Conservation (phyloP, 148 eudicot species). For the Pouteria glomerata region DNA sequence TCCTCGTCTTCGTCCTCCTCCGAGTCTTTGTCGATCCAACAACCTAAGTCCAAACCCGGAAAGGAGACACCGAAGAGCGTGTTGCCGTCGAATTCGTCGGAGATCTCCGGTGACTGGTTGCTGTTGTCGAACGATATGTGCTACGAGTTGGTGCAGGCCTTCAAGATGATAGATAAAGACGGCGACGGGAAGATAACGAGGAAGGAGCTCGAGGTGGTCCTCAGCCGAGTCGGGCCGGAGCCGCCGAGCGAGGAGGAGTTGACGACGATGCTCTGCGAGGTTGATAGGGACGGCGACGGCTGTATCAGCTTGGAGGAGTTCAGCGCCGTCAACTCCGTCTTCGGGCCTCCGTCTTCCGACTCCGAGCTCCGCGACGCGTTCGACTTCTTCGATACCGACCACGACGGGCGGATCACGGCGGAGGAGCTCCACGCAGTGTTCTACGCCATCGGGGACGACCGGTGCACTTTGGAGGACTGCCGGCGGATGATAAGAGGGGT, state of each 20-base stretch:
- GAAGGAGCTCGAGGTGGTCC: conserved; percentile 37
- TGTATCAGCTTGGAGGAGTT: conserved; percentile 62
- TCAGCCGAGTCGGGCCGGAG: conserved; percentile 36
- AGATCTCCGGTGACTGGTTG: conserved; percentile 1
- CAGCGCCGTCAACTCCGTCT: conserved; percentile 41
- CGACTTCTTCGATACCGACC: conserved; percentile 60
- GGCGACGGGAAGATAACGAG: conserved; percentile 56
- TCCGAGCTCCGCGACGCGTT: conserved; percentile 55
- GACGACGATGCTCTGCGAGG: conserved; percentile 43
- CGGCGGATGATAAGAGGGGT: conserved; percentile 66
- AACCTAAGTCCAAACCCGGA: background rate
- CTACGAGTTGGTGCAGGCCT: conserved; percentile 40
- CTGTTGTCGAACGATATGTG: conserved; percentile 12
- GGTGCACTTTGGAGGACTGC: conserved; percentile 77
- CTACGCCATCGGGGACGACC: conserved; percentile 41
- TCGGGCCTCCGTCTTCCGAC: conserved; percentile 48
- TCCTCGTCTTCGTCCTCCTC: conserved; percentile 10
- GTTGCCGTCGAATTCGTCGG: conserved; percentile 4
- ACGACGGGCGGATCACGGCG: conserved; percentile 73
- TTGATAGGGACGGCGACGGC: conserved; percentile 66
- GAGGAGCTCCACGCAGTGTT: conserved; percentile 61
- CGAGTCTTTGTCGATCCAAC: background rate
- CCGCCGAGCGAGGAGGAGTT: conserved; percentile 51
- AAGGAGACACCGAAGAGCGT: conserved; percentile 34
- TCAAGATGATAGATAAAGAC: conserved; percentile 56